Evolutionary conservation across 495 filamentous ascomycete genomes (phyloP).

Genomic region (Cercophora scortea): DNA sequence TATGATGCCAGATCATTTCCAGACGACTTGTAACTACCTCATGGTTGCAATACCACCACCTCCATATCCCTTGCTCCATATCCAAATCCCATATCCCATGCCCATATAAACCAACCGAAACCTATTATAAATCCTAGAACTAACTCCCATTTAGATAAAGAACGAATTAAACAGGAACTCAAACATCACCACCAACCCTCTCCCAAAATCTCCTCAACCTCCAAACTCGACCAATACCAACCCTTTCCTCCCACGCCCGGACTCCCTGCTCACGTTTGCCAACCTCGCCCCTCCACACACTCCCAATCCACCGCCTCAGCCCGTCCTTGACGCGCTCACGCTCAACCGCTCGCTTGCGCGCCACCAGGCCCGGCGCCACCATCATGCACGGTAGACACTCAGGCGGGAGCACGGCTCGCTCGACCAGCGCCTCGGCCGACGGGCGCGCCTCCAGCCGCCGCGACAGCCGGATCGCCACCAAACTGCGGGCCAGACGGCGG

Average conservation of each 20-base stretch:
- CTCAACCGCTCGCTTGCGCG: conserved; percentile 41
- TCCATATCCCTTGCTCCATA: too few species aligned
- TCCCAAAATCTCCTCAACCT: conserved; percentile 47
- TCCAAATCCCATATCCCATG: too few species aligned
- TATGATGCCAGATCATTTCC: too few species aligned
- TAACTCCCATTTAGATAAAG: too few species aligned
- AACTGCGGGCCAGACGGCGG: conserved; percentile 40
- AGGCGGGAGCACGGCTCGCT: conserved; percentile 35
- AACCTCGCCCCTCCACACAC: conserved; percentile 37
- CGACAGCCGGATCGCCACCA: conserved; percentile 43
- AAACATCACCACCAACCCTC: conserved; percentile 20
- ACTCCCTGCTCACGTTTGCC: conserved; percentile 29
- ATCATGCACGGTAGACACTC: conserved; percentile 30
- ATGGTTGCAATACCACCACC: too few species aligned
- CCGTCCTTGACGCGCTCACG: conserved; percentile 48
- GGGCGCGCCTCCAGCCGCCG: conserved; percentile 36
- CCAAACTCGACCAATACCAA: conserved; percentile 41
- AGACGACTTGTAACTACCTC: too few species aligned
- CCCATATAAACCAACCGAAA: too few species aligned
- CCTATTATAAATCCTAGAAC: too few species aligned
- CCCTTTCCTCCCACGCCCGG: conserved; percentile 31
- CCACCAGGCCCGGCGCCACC: conserved; percentile 24
- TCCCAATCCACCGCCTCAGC: conserved; percentile 42
- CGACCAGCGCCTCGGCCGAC: conserved; percentile 33
- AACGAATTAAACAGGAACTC: too few species aligned